Percentiles rank a stretch among this genome's conserved stretches.
These are phyloP conservation scores for Fusarium verticillioides DNA, from an alignment of 2,329 filamentous ascomycete genomes.

Conservation along the genomic window DNA sequence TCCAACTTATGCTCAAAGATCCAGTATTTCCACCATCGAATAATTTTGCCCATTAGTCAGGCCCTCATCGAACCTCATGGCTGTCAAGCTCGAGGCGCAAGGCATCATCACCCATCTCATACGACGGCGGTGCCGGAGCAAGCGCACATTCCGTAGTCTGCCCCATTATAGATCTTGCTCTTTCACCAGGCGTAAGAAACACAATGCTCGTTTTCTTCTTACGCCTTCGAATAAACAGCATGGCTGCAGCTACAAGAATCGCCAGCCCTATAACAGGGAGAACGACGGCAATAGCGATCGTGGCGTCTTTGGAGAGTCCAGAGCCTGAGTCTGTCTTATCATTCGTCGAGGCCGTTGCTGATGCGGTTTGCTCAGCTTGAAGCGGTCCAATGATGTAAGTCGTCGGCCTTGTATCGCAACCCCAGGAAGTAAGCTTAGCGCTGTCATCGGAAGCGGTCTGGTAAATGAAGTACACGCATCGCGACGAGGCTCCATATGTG, in stretches of 20 bases:
- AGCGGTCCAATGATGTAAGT: neutral
- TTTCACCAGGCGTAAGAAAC: too few relatives aligned
- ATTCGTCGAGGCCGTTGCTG: neutral
- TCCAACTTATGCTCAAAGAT: too few relatives aligned
- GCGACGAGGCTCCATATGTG: neutral
- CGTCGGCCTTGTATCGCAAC: neutral
- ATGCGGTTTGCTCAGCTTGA: neutral
- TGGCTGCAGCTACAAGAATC: neutral
- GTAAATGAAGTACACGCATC: neutral
- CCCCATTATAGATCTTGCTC: neutral
- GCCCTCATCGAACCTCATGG: too few relatives aligned
- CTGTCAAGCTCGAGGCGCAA: neutral
- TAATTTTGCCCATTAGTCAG: too few relatives aligned
- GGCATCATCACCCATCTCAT: neutral
- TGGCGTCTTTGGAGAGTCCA: neutral
- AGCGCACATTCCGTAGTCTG: rapidly evolving
- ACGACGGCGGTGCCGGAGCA: rapidly evolving
- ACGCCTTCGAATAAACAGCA: neutral
- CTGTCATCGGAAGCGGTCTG: neutral
- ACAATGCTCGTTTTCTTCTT: neutral
- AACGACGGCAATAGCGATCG: neutral
- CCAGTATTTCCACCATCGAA: too few relatives aligned
- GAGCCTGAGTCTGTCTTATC: rapidly evolving
- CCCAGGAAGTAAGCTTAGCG: neutral
- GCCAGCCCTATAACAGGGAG: neutral